Evolutionary conservation across 2,329 filamentous ascomycete species (phyloP).

Genomic region (Calonectria pteridis): DNA sequence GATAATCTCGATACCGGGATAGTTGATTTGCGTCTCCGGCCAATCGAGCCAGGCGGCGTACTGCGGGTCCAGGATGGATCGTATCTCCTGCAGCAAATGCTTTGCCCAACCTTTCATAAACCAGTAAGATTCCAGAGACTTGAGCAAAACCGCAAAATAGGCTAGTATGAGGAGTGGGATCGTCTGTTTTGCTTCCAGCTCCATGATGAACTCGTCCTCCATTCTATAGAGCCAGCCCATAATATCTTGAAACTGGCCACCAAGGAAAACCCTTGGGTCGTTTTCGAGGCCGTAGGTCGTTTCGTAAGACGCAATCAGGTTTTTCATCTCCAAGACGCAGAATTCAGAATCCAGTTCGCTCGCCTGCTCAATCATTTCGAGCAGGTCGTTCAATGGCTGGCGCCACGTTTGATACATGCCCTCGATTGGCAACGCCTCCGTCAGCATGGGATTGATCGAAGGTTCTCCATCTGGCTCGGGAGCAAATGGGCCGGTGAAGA

Average conservation of each 20-base stretch:
- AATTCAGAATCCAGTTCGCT: not conserved
- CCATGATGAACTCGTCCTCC: not conserved
- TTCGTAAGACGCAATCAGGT: not conserved
- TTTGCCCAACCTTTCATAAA: conserved; percentile 13
- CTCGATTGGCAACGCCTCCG: not conserved
- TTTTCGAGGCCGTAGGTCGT: not conserved
- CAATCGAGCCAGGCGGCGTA: conserved; percentile 2
- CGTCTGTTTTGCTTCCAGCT: not conserved
- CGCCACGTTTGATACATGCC: not conserved
- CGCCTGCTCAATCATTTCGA: conserved; percentile 3
- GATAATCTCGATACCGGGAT: not conserved
- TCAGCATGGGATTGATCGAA: not conserved
- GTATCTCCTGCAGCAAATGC: conserved; percentile 3
- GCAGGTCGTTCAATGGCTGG: not conserved
- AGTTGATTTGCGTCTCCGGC: not conserved
- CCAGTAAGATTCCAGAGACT: conserved; percentile 6
- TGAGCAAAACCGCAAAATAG: conserved; percentile 1
- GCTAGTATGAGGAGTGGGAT: conserved; percentile 8
- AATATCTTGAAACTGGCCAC: not conserved
- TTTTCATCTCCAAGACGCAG: not conserved
- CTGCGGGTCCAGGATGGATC: not conserved
- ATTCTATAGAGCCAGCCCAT: conserved; percentile 18
- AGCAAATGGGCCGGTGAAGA: not conserved
- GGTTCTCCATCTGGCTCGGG: not conserved
- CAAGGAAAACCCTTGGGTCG: not conserved